Base-by-base conservation (phyloP, 108 stramenopile species). In the Asterionellopsis glacialis region DNA sequence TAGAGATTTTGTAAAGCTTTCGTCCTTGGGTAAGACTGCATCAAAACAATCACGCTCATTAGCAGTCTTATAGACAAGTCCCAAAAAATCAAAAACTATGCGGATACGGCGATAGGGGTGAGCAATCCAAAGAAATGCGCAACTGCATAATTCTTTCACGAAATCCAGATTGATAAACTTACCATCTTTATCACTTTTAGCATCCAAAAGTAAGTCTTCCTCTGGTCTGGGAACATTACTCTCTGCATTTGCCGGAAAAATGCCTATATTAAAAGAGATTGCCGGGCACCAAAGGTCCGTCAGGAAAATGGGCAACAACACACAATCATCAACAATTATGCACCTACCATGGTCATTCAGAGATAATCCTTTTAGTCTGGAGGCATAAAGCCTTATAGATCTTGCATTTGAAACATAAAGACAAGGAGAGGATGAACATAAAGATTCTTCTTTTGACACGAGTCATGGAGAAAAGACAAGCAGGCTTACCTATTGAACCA, bases 401-500 rank as follows among this genome's bases (percentile, higher is more conserved):
- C n/a, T n/a, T n/a, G n/a, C n/a, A n/a, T n/a, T n/a, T n/a, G n/a
- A n/a, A n/a, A n/a, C n/a, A n/a, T n/a, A n/a, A n/a, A n/a, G n/a
- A n/a, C n/a, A n/a, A n/a, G n/a, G n/a, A n/a, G n/a, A n/a, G n/a
- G n/a, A n/a, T n/a, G n/a, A n/a, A n/a, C n/a, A n/a, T n/a, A n/a
- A n/a, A n/a, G n/a, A n/a, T n/a, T n/a, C n/a, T n/a, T n/a, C n/a
- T n/a, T n/a, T n/a, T n/a, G n/a, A n/a, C n/a, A n/a, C n/a, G n/a
- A n/a, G n/a, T n/a, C n/a, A n/a, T n/a, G n/a, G n/a, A n/a, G n/a
- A n/a, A n/a, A n/a, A n/a, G n/a, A n/a, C n/a, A n/a, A n/a, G n/a
- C n/a, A n/a, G n/a, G n/a, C n/a, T n/a, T n/a, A n/a, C n/a, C 83
- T 43, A 43, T 84, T 84, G 73, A 84, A 81, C 24, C 53, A 75